A percentile compares a stretch with the other conserved stretches of the same genome.
Conservation (phyloP, 768 basidiomycete genomes). For the Auriscalpium vulgare region DNA sequence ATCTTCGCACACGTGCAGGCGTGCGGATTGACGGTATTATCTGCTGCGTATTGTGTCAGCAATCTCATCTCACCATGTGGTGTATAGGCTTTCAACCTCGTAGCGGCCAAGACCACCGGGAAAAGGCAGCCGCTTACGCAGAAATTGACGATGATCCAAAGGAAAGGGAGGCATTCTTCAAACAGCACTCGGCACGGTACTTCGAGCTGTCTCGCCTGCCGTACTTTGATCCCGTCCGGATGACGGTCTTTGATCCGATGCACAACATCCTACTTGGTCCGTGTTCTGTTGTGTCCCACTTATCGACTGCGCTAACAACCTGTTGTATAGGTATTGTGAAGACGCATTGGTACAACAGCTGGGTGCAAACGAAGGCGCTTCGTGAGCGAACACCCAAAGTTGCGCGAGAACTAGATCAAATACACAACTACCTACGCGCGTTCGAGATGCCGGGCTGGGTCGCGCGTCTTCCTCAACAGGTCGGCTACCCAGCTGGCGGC, state of each 20-base stretch:
- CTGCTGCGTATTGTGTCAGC: too few species aligned
- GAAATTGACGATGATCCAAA: too few species aligned
- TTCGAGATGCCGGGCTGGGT: conserved; percentile 22
- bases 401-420: not conserved
- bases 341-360: conserved; percentile 18
- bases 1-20: too few species aligned
- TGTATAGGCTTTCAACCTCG: too few species aligned
- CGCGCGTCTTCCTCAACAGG: conserved; percentile 18
- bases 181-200: conserved; percentile 6
- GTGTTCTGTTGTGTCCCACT: not conserved
- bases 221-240: conserved; percentile 12
- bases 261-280: conserved; percentile 9
- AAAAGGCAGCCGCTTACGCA: too few species aligned
- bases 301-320: not conserved
- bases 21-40: too few species aligned
- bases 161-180: not conserved
- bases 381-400: not conserved
- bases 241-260: conserved; percentile 14
- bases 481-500: conserved; percentile 25
- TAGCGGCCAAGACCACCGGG: too few species aligned
- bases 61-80: too few species aligned
- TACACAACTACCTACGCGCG: conserved; percentile 5
- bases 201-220: conserved; percentile 8
- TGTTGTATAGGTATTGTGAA: conserved; percentile 18
- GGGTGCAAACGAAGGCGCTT: conserved; percentile 12